These are phyloP conservation scores for Butyriboletus loyo DNA, from an alignment of 768 basidiomycete species.

Conservation along the genomic window DNA sequence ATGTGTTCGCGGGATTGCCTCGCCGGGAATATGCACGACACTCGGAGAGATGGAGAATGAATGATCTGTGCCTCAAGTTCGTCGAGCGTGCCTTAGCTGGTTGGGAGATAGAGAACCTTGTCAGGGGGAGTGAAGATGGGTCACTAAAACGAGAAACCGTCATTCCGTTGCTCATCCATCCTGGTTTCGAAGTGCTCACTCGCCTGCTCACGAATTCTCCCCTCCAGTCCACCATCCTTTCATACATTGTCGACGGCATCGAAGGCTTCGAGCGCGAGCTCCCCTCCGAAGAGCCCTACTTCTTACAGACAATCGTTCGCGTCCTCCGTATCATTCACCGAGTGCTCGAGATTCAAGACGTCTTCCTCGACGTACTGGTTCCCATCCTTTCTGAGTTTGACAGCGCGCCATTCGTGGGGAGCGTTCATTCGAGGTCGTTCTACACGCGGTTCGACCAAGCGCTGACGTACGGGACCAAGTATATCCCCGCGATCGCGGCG, in stretches of 20 bases:
- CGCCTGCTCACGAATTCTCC: conserved; percentile 70
- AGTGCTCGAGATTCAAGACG: conserved; percentile 79
- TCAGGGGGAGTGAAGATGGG: conserved; percentile 54
- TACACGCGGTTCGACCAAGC: conserved; percentile 75
- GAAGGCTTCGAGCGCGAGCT: conserved; percentile 71
- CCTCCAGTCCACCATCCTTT: conserved; percentile 70
- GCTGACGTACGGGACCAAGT: conserved; percentile 63
- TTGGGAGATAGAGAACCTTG: conserved; percentile 75
- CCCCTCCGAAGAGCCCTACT: conserved; percentile 66
- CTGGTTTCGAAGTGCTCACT: conserved; percentile 84
- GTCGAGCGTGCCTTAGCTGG: conserved; percentile 80
- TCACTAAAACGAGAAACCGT: conserved; percentile 51
- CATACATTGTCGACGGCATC: conserved; percentile 78
- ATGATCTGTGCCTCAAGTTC: conserved; percentile 80
- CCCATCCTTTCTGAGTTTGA: conserved; percentile 71
- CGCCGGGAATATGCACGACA: conserved; percentile 71
- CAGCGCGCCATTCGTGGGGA: conserved; percentile 51
- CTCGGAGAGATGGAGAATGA: conserved; percentile 82
- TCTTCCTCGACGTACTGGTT: conserved; percentile 86
- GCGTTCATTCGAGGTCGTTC: conserved; percentile 59
- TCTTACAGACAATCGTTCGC: conserved; percentile 72
- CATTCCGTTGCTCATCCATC: conserved; percentile 63
- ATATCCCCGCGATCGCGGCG: conserved; percentile 78
- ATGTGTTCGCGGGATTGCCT: conserved; percentile 77
- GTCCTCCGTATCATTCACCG: conserved; percentile 80